Percentiles rank a stretch among this genome's conserved stretches.
Conservation (phyloP, 306 rosid species). For the Begonia loranthoides region DNA sequence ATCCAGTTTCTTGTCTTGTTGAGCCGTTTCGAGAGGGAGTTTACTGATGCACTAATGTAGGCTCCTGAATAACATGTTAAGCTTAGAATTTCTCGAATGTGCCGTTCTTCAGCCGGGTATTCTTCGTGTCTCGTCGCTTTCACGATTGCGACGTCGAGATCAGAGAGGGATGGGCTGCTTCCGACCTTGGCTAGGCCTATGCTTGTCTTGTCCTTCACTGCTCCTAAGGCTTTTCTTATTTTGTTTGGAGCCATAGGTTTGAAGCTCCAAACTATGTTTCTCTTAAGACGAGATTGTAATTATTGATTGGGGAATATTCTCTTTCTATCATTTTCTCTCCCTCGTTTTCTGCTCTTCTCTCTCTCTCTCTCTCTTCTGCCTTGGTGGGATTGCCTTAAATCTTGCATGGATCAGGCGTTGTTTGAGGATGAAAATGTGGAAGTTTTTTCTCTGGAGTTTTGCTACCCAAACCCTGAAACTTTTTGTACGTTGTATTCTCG, state of each 20-base stretch:
- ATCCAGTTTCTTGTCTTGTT: slow-evolving; percentile 78
- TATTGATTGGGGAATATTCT: neutral
- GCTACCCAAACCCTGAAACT: neutral
- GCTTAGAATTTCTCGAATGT: slow-evolving; percentile 71
- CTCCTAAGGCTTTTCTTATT: slow-evolving; percentile 71
- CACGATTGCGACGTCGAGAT: slow-evolving; percentile 86
- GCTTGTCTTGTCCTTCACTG: slow-evolving; percentile 89
- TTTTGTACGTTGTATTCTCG: neutral
- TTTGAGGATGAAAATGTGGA: slow-evolving; percentile 34
- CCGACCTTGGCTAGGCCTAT: slow-evolving; percentile 86
- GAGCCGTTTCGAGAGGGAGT: slow-evolving; percentile 59
- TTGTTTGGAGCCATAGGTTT: slow-evolving; percentile 47
- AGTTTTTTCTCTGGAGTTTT: neutral
- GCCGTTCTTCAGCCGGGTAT: slow-evolving; percentile 66
- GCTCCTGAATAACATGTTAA: slow-evolving; percentile 73
- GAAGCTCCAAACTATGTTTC: neutral
- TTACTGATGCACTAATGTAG: slow-evolving; percentile 52
- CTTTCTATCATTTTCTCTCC: neutral
- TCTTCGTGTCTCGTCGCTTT: slow-evolving; percentile 83
- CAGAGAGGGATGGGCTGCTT: slow-evolving; percentile 69
- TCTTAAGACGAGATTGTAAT: neutral
- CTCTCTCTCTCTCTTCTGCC: slow-evolving; percentile 4
- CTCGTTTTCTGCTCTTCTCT: too few species aligned
- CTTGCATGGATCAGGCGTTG: slow-evolving; percentile 22
- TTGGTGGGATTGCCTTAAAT: slow-evolving; percentile 12